Conservation (phyloP, 2,329 filamentous ascomycete genomes). For the Ascochyta lentis region DNA sequence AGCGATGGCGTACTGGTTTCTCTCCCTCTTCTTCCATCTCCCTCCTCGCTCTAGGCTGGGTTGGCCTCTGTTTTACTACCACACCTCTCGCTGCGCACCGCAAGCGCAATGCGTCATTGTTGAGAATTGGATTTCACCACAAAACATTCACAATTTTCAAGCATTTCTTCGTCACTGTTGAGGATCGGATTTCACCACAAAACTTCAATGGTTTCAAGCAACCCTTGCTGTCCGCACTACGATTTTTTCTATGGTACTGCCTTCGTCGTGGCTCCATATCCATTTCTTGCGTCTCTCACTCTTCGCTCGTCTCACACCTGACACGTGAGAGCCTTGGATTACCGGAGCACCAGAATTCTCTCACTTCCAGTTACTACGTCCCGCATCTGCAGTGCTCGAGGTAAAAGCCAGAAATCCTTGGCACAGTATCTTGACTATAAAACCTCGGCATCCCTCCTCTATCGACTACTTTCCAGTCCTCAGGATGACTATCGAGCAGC, state of each 20-base stretch:
- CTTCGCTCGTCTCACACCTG: too few species aligned
- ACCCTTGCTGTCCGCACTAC: too few species aligned
- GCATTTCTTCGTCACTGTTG: not conserved
- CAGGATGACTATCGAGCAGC: not conserved
- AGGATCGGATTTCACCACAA: not conserved
- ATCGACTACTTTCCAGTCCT: not conserved
- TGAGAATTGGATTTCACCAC: not conserved
- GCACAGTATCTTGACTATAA: not conserved
- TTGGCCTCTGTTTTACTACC: constrained; percentile 28
- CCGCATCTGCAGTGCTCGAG: not conserved
- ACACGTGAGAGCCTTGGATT: too few species aligned
- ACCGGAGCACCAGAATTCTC: not conserved
- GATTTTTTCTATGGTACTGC: too few species aligned
- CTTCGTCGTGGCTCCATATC: too few species aligned
- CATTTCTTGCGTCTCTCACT: too few species aligned
- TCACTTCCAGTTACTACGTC: not conserved
- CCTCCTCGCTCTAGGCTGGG: constrained; percentile 14
- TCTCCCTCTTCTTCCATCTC: constrained; percentile 20
- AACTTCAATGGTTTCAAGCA: too few species aligned
- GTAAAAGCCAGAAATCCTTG: not conserved
- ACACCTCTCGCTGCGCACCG: too few species aligned
- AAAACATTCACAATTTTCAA: too few species aligned
- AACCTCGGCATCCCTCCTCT: not conserved
- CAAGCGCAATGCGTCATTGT: not conserved
- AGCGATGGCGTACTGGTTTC: constrained; percentile 39